A percentile compares a stretch with the other conserved stretches of the same genome.
These are phyloP conservation scores for Nicotiana undulata DNA, from an alignment of 257 asterid genomes.

Conservation along the genomic window DNA sequence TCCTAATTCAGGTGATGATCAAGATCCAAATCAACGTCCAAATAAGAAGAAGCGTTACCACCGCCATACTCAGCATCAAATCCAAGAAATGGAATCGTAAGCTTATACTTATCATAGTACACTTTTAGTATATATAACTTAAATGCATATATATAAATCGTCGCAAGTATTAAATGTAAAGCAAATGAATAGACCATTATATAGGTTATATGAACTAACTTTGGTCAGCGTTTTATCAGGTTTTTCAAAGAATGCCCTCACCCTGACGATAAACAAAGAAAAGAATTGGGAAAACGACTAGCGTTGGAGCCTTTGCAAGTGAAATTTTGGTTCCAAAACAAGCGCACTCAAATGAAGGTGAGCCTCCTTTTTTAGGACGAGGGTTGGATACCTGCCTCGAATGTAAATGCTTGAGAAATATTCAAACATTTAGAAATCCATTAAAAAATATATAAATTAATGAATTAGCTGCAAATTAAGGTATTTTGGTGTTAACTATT, in stretches of 20 bases:
- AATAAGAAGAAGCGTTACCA: conserved; percentile 65
- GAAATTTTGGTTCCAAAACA: conserved; percentile 95
- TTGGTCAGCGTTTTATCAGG: conserved; percentile 9
- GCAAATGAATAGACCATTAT: too few relatives aligned
- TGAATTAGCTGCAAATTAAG: too few relatives aligned
- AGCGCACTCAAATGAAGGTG: conserved; percentile 88
- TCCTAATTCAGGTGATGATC: conserved; percentile 49
- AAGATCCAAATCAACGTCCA: conserved; percentile 60
- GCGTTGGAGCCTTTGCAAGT: conserved; percentile 77
- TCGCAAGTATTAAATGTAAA: too few relatives aligned
- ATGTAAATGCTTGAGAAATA: too few relatives aligned
- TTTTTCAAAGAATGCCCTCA: conserved; percentile 85
- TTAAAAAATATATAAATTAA: too few relatives aligned
- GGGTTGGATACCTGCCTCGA: too few relatives aligned
- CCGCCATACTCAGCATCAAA: conserved; percentile 72
- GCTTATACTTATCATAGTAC: not conserved
- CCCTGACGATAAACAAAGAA: conserved; percentile 93
- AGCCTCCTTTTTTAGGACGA: not conserved
- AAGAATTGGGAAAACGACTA: conserved; percentile 72
- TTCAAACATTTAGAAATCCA: too few relatives aligned
- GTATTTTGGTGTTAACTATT: not conserved
- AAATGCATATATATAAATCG: too few relatives aligned
- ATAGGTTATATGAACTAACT: too few relatives aligned
- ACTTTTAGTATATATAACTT: too few relatives aligned
- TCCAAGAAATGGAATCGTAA: conserved; percentile 76